Evolutionary conservation across 176 grass and related monocot genomes (phyloP).

Genomic region (Ampelocalamus luodianensis): DNA sequence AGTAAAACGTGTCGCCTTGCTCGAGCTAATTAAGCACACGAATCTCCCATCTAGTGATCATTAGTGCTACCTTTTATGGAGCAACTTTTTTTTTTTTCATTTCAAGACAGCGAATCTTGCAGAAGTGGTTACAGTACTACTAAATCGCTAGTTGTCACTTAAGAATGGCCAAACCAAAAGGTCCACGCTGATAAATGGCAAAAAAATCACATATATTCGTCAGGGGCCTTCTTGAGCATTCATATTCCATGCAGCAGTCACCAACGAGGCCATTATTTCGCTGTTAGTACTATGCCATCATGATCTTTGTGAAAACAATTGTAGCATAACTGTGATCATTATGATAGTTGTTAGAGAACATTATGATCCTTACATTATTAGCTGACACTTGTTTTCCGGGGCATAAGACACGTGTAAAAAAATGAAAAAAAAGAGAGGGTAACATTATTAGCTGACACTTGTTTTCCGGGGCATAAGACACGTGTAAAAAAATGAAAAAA

Average conservation of each 20-base stretch:
- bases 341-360: neutral
- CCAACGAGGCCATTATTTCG: neutral
- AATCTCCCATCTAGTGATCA: constrained; percentile 7
- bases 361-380: neutral
- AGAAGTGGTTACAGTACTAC: neutral
- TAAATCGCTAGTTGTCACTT: neutral
- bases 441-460: too few relatives aligned
- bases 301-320: neutral
- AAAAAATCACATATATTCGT: neutral
- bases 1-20: neutral
- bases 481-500: neutral
- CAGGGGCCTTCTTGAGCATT: neutral
- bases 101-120: constrained; percentile 5
- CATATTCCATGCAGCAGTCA: neutral
- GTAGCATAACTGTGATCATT: neutral
- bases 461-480: neutral
- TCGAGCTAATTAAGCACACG: neutral
- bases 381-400: neutral
- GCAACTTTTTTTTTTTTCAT: neutral
- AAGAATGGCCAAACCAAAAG: neutral
- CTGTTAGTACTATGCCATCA: neutral
- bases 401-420: neutral
- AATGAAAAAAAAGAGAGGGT: neutral
- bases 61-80: neutral
- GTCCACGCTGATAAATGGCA: neutral